A percentile compares a stretch with the other conserved stretches of the same genome.
These are phyloP conservation scores for Ceratocystis cacaofunesta DNA, from an alignment of 2,329 filamentous ascomycete genomes.

Conservation along the genomic window DNA sequence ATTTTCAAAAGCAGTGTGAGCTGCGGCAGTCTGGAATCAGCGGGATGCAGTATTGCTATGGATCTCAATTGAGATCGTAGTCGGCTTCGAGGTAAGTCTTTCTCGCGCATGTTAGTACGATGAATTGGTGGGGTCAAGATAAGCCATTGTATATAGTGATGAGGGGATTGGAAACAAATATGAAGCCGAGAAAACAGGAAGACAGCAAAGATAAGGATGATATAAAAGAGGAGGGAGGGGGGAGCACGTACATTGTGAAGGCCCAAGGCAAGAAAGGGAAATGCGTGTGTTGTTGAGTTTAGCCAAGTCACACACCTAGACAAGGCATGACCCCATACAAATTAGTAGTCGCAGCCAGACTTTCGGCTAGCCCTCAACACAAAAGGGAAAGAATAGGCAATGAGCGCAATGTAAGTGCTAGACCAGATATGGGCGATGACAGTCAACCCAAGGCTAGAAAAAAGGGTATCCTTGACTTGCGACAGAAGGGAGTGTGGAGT, in stretches of 20 bases:
- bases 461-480: background rate
- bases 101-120: background rate
- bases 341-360: background rate
- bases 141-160: background rate
- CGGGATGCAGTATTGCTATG: background rate
- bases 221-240: background rate
- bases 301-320: conserved; percentile 15
- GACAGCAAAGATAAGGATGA: background rate
- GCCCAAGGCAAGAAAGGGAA: background rate
- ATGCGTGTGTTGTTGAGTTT: background rate
- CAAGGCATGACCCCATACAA: conserved; percentile 9
- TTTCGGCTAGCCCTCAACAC: background rate
- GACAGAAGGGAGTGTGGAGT: background rate
- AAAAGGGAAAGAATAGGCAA: background rate
- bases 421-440: background rate
- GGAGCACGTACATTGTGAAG: background rate
- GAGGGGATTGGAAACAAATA: background rate
- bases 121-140: background rate
- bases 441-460: background rate
- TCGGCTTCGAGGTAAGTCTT: background rate
- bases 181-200: background rate
- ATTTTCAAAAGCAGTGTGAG: conserved; percentile 2
- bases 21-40: background rate
- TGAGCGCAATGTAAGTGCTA: background rate
- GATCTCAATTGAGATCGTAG: background rate